Evolutionary conservation across 306 rosid genomes (phyloP).

Genomic region (Acacia acuminata): DNA sequence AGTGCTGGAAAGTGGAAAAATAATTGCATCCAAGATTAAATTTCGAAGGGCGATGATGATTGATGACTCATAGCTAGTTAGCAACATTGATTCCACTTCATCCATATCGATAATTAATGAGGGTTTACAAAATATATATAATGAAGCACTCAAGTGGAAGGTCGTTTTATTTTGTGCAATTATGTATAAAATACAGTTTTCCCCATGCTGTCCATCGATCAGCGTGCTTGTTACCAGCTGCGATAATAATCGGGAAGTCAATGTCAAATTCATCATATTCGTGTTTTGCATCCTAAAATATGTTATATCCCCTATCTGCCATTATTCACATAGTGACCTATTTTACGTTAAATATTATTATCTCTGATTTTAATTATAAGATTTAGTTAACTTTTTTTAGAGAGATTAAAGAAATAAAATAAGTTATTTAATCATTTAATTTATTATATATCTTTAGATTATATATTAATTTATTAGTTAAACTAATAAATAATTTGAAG

Average conservation of each 20-base stretch:
- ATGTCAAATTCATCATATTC: background rate
- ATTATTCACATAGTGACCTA: too few relatives aligned
- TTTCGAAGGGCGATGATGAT: conserved; percentile 31
- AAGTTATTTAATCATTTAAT: too few relatives aligned
- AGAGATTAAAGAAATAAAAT: too few relatives aligned
- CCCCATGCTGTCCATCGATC: conserved; percentile 19
- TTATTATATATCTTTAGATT: too few relatives aligned
- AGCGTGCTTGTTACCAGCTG: background rate
- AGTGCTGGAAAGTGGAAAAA: conserved; percentile 50
- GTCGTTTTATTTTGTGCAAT: conserved; percentile 1
- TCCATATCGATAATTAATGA: conserved; percentile 12
- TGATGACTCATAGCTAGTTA: conserved; percentile 18
- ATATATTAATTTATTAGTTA: too few relatives aligned
- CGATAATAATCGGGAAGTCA: conserved; percentile 17
- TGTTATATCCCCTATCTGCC: background rate
- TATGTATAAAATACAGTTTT: conserved; percentile 10
- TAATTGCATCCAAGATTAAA: conserved; percentile 35
- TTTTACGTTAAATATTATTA: background rate
- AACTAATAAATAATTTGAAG: too few relatives aligned
- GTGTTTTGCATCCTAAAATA: background rate
- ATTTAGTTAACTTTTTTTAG: too few relatives aligned
- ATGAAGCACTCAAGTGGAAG: conserved; percentile 30
- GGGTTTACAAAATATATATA: conserved; percentile 15
- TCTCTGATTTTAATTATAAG: too few relatives aligned
- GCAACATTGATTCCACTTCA: conserved; percentile 26